Evolutionary conservation across 495 filamentous ascomycete genomes (phyloP).

Genomic region (Podospora fimiseda): DNA sequence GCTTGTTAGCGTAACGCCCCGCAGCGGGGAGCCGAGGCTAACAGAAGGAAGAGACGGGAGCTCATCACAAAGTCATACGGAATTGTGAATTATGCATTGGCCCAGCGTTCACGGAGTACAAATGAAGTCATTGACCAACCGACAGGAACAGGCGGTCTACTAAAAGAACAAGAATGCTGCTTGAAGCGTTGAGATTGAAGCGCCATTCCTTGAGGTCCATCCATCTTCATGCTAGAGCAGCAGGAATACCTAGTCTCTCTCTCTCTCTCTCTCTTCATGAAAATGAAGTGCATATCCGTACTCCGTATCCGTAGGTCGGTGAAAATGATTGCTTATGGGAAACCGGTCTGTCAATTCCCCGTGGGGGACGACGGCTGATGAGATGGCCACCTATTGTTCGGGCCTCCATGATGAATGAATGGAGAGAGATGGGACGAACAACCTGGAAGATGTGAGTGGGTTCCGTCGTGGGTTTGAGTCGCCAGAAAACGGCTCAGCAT

Average conservation of each 20-base stretch:
- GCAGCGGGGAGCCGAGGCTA: neutral
- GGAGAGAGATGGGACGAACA: neutral
- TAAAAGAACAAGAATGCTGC: neutral
- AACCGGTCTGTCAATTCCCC: conserved; percentile 5
- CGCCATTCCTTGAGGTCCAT: neutral
- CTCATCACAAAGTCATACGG: too few relatives aligned
- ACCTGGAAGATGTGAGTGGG: neutral
- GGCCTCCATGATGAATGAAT: neutral
- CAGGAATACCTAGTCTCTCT: too few relatives aligned
- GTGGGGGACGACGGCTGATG: neutral
- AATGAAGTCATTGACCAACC: conserved; percentile 3
- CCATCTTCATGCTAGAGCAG: neutral
- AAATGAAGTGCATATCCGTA: too few relatives aligned
- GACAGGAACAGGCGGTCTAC: neutral
- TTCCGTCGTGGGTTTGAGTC: neutral
- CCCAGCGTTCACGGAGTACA: neutral
- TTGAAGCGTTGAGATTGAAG: neutral
- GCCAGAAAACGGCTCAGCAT: neutral
- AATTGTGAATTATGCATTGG: neutral
- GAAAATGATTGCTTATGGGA: too few relatives aligned
- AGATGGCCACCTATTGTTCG: neutral
- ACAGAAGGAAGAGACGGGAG: neutral
- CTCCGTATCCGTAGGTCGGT: too few relatives aligned
- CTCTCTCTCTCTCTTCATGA: too few relatives aligned
- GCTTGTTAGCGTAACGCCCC: conserved; percentile 7